Conservation (phyloP, 805 yeast genomes). For the Sugiyamaella mastotermitis region DNA sequence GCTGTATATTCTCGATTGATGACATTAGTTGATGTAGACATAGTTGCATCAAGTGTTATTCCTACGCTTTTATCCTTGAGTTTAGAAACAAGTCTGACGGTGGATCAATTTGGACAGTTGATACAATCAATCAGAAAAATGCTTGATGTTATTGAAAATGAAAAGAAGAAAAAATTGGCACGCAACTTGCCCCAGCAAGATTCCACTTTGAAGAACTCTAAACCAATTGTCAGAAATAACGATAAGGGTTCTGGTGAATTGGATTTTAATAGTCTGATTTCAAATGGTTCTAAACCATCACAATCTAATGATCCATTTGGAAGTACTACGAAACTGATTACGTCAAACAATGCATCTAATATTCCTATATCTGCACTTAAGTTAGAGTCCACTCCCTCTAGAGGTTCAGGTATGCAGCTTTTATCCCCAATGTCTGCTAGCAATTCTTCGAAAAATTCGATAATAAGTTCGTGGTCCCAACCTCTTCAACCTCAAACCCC, state of each 20-base stretch:
- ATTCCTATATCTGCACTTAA: no score
- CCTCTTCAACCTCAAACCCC: background rate
- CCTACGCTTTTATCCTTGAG: conserved; percentile 50
- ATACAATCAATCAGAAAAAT: conserved; percentile 37
- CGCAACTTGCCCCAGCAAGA: conserved; percentile 1
- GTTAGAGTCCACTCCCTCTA: no score
- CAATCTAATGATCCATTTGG: no score
- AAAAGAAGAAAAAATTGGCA: conserved; percentile 33
- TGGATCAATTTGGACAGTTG: conserved; percentile 37
- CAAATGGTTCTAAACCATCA: no score
- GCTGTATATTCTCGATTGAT: conserved; percentile 34
- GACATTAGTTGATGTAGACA: conserved; percentile 42
- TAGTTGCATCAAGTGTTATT: conserved; percentile 45
- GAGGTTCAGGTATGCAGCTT: no score
- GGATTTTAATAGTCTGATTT: conserved; percentile 14
- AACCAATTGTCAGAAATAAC: no score
- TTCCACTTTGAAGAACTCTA: no score
- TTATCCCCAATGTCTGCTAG: no score
- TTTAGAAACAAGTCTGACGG: conserved; percentile 39
- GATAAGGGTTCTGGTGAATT: conserved; percentile 3
- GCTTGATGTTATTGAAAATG: conserved; percentile 39
- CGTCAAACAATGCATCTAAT: no score
- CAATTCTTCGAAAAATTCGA: no score
- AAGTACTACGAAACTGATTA: no score
- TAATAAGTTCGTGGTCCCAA: background rate